Evolutionary conservation across 2,329 filamentous ascomycete genomes (phyloP).

Genomic region (Aspergillus niger): DNA sequence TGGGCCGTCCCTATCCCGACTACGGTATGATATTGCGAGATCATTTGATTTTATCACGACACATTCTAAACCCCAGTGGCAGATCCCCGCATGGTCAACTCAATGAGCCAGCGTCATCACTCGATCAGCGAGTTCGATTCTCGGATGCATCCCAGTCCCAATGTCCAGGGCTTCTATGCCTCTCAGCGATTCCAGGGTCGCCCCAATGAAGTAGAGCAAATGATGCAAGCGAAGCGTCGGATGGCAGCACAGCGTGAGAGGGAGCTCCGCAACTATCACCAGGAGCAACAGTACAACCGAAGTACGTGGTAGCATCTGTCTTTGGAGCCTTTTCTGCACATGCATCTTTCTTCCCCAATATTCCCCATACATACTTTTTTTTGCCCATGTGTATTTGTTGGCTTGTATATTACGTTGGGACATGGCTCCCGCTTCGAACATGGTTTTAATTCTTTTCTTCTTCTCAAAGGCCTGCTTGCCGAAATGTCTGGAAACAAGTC

Average conservation of each 20-base stretch:
- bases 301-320: constrained; percentile 63
- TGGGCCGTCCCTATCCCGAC: constrained; percentile 59
- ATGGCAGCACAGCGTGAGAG: constrained; percentile 99
- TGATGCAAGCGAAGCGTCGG: constrained; percentile 98
- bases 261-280: constrained; percentile 98
- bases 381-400: constrained; percentile 46
- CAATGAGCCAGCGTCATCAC: constrained; percentile 72
- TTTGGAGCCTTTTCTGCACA: constrained; percentile 26
- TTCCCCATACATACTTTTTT: constrained; percentile 38
- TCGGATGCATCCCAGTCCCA: constrained; percentile 71
- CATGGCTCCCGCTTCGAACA: constrained; percentile 36
- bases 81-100: constrained; percentile 71
- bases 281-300: constrained; percentile 99
- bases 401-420: constrained; percentile 47
- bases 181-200: constrained; percentile 86
- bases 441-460: constrained; percentile 44
- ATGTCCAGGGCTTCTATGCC: constrained; percentile 92
- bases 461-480: constrained; percentile 61
- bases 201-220: constrained; percentile 92
- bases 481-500: constrained; percentile 75
- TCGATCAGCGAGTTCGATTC: constrained; percentile 83
- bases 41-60: constrained; percentile 19
- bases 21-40: constrained; percentile 56
- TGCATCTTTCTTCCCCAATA: constrained; percentile 33
- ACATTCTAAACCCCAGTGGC: constrained; percentile 30